These are phyloP conservation scores for Populus nigra DNA, from an alignment of 345 rosid species.

Conservation along the genomic window DNA sequence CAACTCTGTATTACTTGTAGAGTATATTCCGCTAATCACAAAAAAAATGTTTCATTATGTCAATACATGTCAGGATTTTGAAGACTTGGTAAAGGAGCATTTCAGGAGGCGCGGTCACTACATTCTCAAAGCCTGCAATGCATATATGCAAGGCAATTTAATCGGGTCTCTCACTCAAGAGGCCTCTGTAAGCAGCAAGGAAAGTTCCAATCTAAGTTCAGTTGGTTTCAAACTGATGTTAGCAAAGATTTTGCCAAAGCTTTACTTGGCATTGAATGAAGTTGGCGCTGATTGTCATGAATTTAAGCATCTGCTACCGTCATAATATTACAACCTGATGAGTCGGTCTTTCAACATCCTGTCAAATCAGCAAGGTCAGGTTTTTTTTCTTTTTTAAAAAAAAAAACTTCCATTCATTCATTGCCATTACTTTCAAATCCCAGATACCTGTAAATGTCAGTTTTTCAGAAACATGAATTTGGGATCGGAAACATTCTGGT, in stretches of 20 bases:
- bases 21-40: neutral
- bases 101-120: slow-evolving; percentile 78
- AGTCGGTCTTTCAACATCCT: neutral
- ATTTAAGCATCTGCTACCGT: slow-evolving; percentile 51
- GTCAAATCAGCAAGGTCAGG: slow-evolving; percentile 30
- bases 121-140: slow-evolving; percentile 89
- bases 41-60: neutral
- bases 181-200: slow-evolving; percentile 46
- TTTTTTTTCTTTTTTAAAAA: neutral
- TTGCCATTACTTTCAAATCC: slow-evolving; percentile 21
- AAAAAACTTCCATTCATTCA: neutral
- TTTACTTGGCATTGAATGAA: slow-evolving; percentile 54
- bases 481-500: slow-evolving; percentile 9
- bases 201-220: slow-evolving; percentile 59
- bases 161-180: slow-evolving; percentile 85
- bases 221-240: slow-evolving; percentile 95
- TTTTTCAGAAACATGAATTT: slow-evolving; percentile 10
- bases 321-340: slow-evolving; percentile 11
- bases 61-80: slow-evolving; percentile 59
- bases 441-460: slow-evolving; percentile 17
- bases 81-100: slow-evolving; percentile 70
- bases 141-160: slow-evolving; percentile 85
- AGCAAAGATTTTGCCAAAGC: slow-evolving; percentile 80
- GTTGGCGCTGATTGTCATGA: slow-evolving; percentile 53
- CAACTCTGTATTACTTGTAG: neutral